These are phyloP conservation scores for Erigeron canadensis DNA, from an alignment of 129 eudicot genomes.

Conservation along the genomic window DNA sequence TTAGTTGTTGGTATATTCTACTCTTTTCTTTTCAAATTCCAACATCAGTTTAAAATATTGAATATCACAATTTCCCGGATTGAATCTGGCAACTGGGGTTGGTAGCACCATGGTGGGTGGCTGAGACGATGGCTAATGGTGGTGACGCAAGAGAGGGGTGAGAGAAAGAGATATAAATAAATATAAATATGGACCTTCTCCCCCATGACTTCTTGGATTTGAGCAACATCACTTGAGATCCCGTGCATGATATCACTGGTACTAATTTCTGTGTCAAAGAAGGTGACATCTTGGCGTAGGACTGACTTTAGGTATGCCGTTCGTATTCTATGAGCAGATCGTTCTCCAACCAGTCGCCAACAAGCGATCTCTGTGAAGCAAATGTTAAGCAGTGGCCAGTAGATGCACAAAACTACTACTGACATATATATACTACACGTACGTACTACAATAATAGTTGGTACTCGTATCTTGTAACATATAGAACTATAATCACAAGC, in stretches of 20 bases:
- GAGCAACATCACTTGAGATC: constrained; percentile 89
- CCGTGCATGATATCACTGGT: constrained; percentile 92
- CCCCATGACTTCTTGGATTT: constrained; percentile 90
- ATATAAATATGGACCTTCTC: constrained; percentile 50
- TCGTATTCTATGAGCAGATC: constrained; percentile 85
- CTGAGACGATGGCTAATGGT: too few species aligned
- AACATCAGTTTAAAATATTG: too few species aligned
- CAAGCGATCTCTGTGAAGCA: constrained; percentile 64
- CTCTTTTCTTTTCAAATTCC: too few species aligned
- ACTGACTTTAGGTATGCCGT: constrained; percentile 69
- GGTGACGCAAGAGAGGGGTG: too few species aligned
- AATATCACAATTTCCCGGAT: too few species aligned
- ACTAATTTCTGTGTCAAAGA: constrained; percentile 66
- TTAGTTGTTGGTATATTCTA: too few species aligned
- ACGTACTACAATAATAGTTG: too few species aligned
- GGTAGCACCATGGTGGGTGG: too few species aligned
- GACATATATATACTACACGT: too few species aligned
- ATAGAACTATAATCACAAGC: neutral
- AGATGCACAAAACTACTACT: too few species aligned
- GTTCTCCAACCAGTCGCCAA: constrained; percentile 81
- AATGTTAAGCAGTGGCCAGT: neutral
- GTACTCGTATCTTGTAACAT: too few species aligned
- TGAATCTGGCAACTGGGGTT: too few species aligned
- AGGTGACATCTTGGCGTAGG: constrained; percentile 68
- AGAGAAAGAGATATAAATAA: neutral